Base-by-base conservation (phyloP, 2,329 filamentous ascomycete species). In the Scleromitrula shiraiana region DNA sequence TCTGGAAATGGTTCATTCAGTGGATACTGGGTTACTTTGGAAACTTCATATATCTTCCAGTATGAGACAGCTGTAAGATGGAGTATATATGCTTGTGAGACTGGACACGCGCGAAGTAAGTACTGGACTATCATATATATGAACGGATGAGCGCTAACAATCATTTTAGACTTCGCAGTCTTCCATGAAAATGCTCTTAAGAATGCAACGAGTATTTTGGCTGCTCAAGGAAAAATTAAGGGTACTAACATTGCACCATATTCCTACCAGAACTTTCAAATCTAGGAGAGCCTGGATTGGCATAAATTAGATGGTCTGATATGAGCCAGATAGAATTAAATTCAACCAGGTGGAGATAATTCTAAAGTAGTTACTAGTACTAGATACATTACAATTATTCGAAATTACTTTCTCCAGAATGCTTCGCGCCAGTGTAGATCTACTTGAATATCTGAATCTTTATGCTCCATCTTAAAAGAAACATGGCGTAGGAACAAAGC, bases 11-110 rank as follows among this genome's bases (percentile, higher is more conserved):
- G 17, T 2, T 45, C 42, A 3, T 45, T 45, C 14, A 23, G 24
- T 9, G 42, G 33, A 26, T 45, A 38, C n/a, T 45, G 33, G 24
- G 33, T 45, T 14, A 45, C 42, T 3, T 14, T 45, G 9, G 24
- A 45, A 19, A 45, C 22, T 12, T 38, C 24, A 6, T 45, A 45
- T 22, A 45, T 45, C 15, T 45, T 45, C 42, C 9, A 46, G 27
- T 24, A 39, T 7, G 33, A 39, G 37, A 46, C 42, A 2, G 33
- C 42, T 6, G 29, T 39, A 15, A 15, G 42, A 37, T 46, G 42
- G 33, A 46, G 33, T 10, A 39, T 46, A 7, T 46, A 46, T 23
- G 24, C 42, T 2, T 46, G 33, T 30, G 33, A 46, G 24, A 46
- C 33, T 7, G 42, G 33, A 27, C 24, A 46, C 5, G 24, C 42